phyloP scores from a whole-genome alignment of 208 protist species.

The Angomonas deanei region DNA sequence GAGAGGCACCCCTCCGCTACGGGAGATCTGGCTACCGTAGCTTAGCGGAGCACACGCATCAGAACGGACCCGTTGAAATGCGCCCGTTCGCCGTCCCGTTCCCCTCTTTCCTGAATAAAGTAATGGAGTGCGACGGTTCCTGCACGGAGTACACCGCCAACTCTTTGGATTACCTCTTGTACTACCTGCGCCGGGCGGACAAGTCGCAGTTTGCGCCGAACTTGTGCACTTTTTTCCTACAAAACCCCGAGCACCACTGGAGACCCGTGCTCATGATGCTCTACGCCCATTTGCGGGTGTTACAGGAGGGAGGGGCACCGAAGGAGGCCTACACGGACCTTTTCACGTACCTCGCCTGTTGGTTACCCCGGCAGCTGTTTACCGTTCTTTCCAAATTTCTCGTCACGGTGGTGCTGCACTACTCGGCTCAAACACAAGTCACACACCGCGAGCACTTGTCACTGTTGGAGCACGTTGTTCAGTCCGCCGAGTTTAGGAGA shows the following conservation, averaged over 20 bases:
- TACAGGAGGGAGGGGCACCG: not conserved
- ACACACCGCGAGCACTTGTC: not conserved
- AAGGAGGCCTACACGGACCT: too few relatives aligned
- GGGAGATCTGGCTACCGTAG: slow-evolving; percentile 9
- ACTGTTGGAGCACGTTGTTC: not conserved
- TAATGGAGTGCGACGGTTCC: not conserved
- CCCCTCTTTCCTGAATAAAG: too few relatives aligned
- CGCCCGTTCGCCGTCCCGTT: too few relatives aligned
- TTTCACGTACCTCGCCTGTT: too few relatives aligned
- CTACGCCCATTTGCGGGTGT: not conserved
- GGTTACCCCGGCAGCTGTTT: not conserved
- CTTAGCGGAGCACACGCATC: not conserved
- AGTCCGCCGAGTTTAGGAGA: not conserved
- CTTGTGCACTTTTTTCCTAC: slow-evolving; percentile 1
- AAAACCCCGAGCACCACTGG: not conserved
- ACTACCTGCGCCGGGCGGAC: not conserved
- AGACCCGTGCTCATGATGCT: not conserved
- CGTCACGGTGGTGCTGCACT: not conserved
- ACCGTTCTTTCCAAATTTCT: not conserved
- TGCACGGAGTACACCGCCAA: not conserved
- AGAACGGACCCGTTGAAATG: too few relatives aligned
- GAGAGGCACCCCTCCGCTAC: slow-evolving; percentile 19
- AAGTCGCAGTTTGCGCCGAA: slow-evolving; percentile 5
- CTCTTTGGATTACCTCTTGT: not conserved
- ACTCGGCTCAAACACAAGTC: not conserved